phyloP scores from a whole-genome alignment of 2,329 filamentous ascomycete species.

The Talaromyces atroroseus region DNA sequence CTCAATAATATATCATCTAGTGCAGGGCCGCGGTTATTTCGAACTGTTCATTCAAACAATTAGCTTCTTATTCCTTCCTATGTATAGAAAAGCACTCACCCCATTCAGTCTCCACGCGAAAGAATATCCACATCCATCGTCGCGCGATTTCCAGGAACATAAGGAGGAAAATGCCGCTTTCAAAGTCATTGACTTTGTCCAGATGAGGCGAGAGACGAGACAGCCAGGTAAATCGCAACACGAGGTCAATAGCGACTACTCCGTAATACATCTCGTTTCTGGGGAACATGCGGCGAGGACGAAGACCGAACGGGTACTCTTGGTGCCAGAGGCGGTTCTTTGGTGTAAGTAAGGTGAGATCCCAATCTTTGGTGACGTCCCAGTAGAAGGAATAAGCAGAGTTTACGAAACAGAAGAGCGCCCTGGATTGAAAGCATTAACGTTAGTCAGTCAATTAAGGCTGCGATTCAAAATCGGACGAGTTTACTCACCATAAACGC shows the following conservation, averaged over 20 bases:
- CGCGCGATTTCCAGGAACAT: conserved; percentile 81
- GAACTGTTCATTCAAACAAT: conserved; percentile 33
- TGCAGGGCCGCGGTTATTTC: conserved; percentile 50
- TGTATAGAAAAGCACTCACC: conserved; percentile 46
- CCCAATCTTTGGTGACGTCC: conserved; percentile 97
- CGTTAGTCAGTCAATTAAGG: not conserved
- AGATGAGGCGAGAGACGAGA: conserved; percentile 79
- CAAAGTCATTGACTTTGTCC: conserved; percentile 77
- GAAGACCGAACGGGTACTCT: conserved; percentile 70
- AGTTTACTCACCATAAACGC: conserved; percentile 46
- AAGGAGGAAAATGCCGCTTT: conserved; percentile 81
- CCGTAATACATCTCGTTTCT: conserved; percentile 72
- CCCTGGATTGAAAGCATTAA: conserved; percentile 44
- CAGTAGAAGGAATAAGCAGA: conserved; percentile 97
- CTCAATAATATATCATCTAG: conserved; percentile 69
- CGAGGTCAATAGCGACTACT: conserved; percentile 71
- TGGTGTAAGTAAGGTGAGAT: conserved; percentile 72
- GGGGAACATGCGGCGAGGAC: conserved; percentile 67
- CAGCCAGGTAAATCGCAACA: conserved; percentile 85
- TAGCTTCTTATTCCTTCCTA: not conserved
- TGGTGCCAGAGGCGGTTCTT: conserved; percentile 35
- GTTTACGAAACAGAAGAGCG: conserved; percentile 71
- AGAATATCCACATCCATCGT: conserved; percentile 95
- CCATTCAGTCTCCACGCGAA: conserved; percentile 92
- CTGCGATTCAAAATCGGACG: not conserved